phyloP scores from a whole-genome alignment of 371 early-diverging fungal species.

The Rhizomucor miehei region DNA sequence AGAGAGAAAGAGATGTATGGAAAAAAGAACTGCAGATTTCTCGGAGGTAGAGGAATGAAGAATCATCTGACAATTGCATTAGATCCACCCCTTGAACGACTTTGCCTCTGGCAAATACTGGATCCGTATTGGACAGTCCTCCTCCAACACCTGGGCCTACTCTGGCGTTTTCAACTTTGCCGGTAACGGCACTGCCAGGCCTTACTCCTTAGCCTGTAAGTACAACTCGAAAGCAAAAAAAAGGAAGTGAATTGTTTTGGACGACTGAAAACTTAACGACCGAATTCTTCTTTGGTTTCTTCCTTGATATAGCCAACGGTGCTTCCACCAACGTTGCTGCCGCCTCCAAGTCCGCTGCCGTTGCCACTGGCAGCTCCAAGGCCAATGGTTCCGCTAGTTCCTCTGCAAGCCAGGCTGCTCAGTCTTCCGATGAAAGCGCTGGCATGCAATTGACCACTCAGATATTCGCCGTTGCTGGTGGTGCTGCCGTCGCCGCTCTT shows the following conservation, averaged over 20 bases:
- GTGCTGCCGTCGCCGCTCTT: slow-evolving; percentile 38
- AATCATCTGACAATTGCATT: slow-evolving; percentile 5
- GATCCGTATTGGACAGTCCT: slow-evolving; percentile 44
- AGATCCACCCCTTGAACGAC: slow-evolving; percentile 47
- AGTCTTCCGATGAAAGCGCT: slow-evolving; percentile 14
- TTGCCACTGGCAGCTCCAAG: slow-evolving; percentile 15
- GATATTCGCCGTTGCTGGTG: slow-evolving; percentile 25
- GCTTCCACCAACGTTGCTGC: slow-evolving; percentile 9
- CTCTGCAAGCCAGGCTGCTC: slow-evolving; percentile 16
- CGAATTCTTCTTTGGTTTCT: no score
- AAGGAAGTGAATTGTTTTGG: no score
- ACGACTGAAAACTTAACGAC: no score
- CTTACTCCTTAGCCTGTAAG: slow-evolving; percentile 33
- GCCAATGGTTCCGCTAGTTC: slow-evolving; percentile 15
- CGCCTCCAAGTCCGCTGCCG: slow-evolving; percentile 12
- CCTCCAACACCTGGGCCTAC: slow-evolving; percentile 33
- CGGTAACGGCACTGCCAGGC: slow-evolving; percentile 35
- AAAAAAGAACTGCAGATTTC: no score
- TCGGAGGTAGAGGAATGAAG: no score
- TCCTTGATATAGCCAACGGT: slow-evolving; percentile 12
- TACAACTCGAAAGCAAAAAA: not conserved
- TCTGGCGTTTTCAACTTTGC: slow-evolving; percentile 41
- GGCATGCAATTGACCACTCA: slow-evolving; percentile 11
- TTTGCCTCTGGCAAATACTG: slow-evolving; percentile 45
- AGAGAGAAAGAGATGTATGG: not conserved